Percentiles rank a stretch among this genome's conserved stretches.
Conservation (phyloP, 2,329 filamentous ascomycete genomes). For the Pseudopithomyces maydicus region DNA sequence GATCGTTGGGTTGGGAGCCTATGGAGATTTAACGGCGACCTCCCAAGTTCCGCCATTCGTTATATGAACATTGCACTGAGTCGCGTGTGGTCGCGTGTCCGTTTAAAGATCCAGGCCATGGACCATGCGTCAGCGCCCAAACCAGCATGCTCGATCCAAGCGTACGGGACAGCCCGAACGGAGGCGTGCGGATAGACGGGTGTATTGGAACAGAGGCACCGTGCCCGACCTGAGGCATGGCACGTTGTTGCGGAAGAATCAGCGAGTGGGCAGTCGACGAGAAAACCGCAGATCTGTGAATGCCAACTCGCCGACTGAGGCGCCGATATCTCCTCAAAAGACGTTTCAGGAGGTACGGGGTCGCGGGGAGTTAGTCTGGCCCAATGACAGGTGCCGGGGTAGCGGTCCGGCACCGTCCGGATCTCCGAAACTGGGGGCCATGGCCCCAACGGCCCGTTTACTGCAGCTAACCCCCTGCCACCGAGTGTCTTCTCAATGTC, state of each 20-base stretch:
- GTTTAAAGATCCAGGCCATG: too few species aligned
- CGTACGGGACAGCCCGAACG: neutral
- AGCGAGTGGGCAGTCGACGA: neutral
- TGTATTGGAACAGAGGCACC: neutral
- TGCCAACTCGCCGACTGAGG: neutral
- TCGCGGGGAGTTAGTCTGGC: neutral
- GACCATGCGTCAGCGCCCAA: too few species aligned
- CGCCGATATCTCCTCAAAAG: neutral
- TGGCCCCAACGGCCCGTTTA: neutral
- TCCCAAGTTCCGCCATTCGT: too few species aligned
- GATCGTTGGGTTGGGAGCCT: too few species aligned
- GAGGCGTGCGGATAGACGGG: neutral
- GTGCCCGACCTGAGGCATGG: neutral
- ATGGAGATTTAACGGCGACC: too few species aligned
- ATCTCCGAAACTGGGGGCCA: neutral
- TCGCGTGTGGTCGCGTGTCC: too few species aligned
- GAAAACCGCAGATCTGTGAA: neutral
- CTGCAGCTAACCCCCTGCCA: neutral
- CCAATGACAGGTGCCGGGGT: neutral
- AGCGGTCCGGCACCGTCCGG: neutral
- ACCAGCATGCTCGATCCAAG: too few species aligned
- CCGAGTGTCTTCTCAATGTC: neutral
- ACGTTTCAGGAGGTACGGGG: neutral
- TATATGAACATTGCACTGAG: too few species aligned
- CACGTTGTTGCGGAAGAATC: neutral